Evolutionary conservation across 495 filamentous ascomycete genomes (phyloP), one percentile per base, ranked within the genome.

Genomic region (Annulohypoxylon bovei): DNA sequence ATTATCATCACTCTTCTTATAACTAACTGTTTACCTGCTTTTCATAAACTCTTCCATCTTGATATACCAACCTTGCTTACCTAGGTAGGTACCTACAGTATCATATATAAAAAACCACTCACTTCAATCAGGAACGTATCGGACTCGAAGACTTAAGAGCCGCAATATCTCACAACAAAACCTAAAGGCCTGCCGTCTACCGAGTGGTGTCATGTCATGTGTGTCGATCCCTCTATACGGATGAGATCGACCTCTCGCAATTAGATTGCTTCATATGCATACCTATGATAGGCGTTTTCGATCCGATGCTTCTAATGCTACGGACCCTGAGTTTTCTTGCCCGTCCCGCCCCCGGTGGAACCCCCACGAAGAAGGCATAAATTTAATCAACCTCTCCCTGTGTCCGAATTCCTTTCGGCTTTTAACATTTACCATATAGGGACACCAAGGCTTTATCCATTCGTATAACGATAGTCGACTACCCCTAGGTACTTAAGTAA

Each of bases 251-350:
- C 64, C 32, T 20, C 50, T 25, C 16, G 1, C 42, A 42, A 39
- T 28, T 39, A 28, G 46, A 18, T 18, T 52, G 59, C 59, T 52
- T 62, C 46, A 52, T 53, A 60, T 59, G 42, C 18, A 49, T 62
- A 58, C 35, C 46, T 33, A 60, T 33, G 57, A 56, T 47, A 55
- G 40, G 28, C 20, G 53, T 33, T 40, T 52, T 49, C 55, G 64
- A 67, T 42, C 64, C 56, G 64, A 67, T 52, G 46, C 46, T 61
- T 27, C 35, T 42, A 47, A 44, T 60, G 46, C 44, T 60, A 66
- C 53, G 35, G 63, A 52, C 63, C 63, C 63, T 59, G 44, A 32
- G 6, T 63, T 55, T 14, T 46, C 22, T 63, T 63, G 46, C 22
- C 28, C 14, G 47, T 53, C n/a, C 60, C 35, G 35, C 20, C 47